These are phyloP conservation scores for Zarea fungicola DNA, from an alignment of 2,329 filamentous ascomycete species.

Conservation along the genomic window DNA sequence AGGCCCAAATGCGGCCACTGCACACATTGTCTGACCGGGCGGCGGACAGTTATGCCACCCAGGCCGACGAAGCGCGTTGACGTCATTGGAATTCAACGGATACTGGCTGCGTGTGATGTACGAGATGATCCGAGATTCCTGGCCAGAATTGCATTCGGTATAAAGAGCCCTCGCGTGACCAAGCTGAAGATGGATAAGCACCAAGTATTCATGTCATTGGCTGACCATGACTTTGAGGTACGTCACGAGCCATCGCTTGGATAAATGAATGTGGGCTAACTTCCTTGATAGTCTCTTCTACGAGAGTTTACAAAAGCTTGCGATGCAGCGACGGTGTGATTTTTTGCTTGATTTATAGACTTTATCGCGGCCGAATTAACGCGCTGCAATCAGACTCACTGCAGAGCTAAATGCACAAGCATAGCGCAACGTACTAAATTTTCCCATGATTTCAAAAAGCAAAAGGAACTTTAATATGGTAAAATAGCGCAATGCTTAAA, in stretches of 20 bases:
- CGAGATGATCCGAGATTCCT: slow-evolving; percentile 55
- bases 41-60: slow-evolving; percentile 32
- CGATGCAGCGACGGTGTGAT: not conserved
- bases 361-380: too few species aligned
- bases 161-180: slow-evolving; percentile 50
- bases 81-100: slow-evolving; percentile 30
- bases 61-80: slow-evolving; percentile 36
- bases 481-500: too few species aligned
- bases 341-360: too few species aligned
- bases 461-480: too few species aligned
- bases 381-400: too few species aligned
- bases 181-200: slow-evolving; percentile 41
- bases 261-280: not conserved
- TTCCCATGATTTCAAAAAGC: too few species aligned
- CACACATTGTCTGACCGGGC: slow-evolving; percentile 32
- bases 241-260: slow-evolving; percentile 19
- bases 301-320: slow-evolving; percentile 1
- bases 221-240: slow-evolving; percentile 41
- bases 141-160: slow-evolving; percentile 57
- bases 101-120: slow-evolving; percentile 40
- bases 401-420: too few species aligned
- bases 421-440: too few species aligned
- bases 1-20: slow-evolving; percentile 50
- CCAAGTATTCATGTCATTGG: slow-evolving; percentile 47
- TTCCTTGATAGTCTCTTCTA: not conserved